Conservation (phyloP, 768 basidiomycete genomes). For the Suillus fuscotomentosus region DNA sequence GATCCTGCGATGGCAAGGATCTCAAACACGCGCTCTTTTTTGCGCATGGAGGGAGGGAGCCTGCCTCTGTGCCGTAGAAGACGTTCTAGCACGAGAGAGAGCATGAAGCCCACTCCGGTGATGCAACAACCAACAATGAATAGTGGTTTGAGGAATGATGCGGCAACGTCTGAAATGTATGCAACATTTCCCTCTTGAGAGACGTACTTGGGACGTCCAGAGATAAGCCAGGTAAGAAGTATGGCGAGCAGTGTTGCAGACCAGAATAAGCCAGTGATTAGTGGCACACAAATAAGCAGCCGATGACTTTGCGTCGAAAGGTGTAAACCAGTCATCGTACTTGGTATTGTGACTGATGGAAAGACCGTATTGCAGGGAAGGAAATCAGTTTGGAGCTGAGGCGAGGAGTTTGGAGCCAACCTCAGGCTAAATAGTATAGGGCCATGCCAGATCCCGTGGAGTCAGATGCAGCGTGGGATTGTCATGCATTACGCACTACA, state of each 20-base stretch:
- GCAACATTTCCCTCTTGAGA: slow-evolving; percentile 56
- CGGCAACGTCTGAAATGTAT: slow-evolving; percentile 82
- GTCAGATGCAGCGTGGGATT: too few species aligned
- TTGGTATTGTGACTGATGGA: neutral
- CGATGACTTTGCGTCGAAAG: slow-evolving; percentile 40
- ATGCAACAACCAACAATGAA: slow-evolving; percentile 67
- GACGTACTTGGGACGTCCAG: slow-evolving; percentile 50
- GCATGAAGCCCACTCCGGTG: slow-evolving; percentile 60
- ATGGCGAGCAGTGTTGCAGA: slow-evolving; percentile 68
- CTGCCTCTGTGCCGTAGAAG: slow-evolving; percentile 67
- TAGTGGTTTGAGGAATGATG: slow-evolving; percentile 69
- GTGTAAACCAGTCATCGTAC: slow-evolving; percentile 14
- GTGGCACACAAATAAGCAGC: slow-evolving; percentile 64
- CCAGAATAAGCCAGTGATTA: slow-evolving; percentile 63
- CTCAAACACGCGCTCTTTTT: slow-evolving; percentile 52
- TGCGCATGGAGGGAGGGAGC: slow-evolving; percentile 58
- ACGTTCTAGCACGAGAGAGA: slow-evolving; percentile 60
- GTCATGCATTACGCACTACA: too few species aligned
- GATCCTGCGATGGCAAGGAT: slow-evolving; percentile 60
- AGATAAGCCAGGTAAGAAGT: slow-evolving; percentile 69
- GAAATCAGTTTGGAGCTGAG: neutral
- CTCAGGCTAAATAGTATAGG: too few species aligned
- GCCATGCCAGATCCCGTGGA: too few species aligned
- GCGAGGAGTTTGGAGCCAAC: too few species aligned
- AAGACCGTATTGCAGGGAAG: neutral